Conservation (phyloP, 1,139 yeast species). For the Lodderomyces oxycetoniae region DNA sequence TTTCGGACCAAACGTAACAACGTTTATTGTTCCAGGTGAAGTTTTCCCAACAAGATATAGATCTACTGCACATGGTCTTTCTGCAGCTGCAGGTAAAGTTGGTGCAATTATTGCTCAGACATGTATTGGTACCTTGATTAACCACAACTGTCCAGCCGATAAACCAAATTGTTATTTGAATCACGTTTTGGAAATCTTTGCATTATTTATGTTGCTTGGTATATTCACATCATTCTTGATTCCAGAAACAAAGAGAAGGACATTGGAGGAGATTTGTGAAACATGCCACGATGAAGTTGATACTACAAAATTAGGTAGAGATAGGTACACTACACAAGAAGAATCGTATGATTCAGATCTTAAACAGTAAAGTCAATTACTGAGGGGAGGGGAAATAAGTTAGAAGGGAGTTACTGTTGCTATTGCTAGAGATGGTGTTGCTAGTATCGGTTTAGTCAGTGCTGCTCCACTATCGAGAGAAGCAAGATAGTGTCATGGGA, state of each 20-base stretch:
- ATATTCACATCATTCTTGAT: constrained; percentile 56
- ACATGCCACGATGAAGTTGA: constrained; percentile 74
- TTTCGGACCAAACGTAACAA: constrained; percentile 94
- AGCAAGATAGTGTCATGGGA: too few species aligned
- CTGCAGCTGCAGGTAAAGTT: constrained; percentile 93
- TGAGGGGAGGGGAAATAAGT: too few species aligned
- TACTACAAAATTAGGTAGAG: constrained; percentile 37
- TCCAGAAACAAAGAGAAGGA: constrained; percentile 89
- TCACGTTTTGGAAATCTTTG: constrained; percentile 90
- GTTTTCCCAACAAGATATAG: constrained; percentile 95
- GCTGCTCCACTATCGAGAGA: too few species aligned
- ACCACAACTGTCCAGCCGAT: constrained; percentile 66
- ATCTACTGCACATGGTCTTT: constrained; percentile 96
- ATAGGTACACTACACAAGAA: constrained; percentile 30
- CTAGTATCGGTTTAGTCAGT: not conserved
- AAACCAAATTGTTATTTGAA: constrained; percentile 71
- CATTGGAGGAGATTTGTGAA: constrained; percentile 76
- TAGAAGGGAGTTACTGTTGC: not conserved
- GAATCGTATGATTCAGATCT: constrained; percentile 19
- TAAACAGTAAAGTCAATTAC: constrained; percentile 6
- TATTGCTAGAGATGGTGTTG: not conserved
- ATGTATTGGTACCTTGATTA: constrained; percentile 75
- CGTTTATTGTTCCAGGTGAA: constrained; percentile 96
- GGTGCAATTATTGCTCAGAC: constrained; percentile 98
- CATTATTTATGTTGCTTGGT: constrained; percentile 84